Evolutionary conservation across 1,284 basidiomycete species (phyloP), one percentile per base, ranked within the genome.

Genomic region (Cerioporus squamosus): DNA sequence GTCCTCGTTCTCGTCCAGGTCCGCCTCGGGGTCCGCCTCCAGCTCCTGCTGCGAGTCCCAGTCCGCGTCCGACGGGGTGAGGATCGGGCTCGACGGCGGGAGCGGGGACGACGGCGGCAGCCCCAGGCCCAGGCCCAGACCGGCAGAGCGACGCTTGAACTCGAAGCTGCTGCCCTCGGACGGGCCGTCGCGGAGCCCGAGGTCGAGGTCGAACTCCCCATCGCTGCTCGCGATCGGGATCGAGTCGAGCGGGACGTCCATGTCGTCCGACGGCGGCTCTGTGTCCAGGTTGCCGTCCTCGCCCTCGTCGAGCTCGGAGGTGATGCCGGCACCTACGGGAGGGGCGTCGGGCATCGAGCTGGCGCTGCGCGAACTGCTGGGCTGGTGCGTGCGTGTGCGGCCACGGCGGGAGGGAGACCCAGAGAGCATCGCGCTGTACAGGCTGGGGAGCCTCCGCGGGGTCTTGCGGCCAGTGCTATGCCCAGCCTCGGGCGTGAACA

Each of bases 41-140:
- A 39, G 55, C 17, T 55, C 59, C 8, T 38, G 60, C 20, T 62
- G 52, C 17, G 46, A 51, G 22, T 62, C 58, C 48, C 58, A 57
- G 44, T 66, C 63, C 33, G 56, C 58, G 36, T 68, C 67, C 14
- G 60, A 64, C 0, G 82, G 78, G 20, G 79, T 73, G 6, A 83
- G 72, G 53, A 77, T 68, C 2, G 87, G 86, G 66, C 88, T 90
- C 3, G 80, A 81, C 1, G 83, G 83, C 12, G 70, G 70, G 2
- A 70, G 60, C 1, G 70, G 70, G 2, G 87, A 89, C 2, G 88
- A 90, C 7, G 87, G 88, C 4, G 87, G 87, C 3, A 90, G 75
- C 4, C 81, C 79, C 49, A 36, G 3, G 10, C 33, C 33, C 15
- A 29, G 29, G 8, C 29, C 29, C 29, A 29, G 29, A 29, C 8